phyloP scores from a whole-genome alignment of 495 filamentous ascomycete genomes.

The Tuber aestivum region DNA sequence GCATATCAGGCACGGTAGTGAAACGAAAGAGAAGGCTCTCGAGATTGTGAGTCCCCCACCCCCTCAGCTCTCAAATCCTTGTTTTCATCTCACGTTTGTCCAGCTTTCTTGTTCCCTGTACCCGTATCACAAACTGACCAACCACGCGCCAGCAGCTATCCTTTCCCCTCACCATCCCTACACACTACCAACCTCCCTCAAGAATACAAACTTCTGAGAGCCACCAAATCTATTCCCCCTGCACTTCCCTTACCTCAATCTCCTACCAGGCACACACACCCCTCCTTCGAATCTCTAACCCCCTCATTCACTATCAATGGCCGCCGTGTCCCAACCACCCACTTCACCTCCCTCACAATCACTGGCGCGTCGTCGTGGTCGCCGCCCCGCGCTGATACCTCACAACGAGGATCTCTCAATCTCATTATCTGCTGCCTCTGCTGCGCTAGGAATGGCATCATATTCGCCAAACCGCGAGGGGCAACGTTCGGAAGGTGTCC shows the following conservation, averaged over 20 bases:
- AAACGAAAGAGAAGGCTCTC: background rate
- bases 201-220: slow-evolving; percentile 4
- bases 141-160: background rate
- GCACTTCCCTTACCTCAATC: slow-evolving; percentile 10
- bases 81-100: background rate
- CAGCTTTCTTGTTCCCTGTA: background rate
- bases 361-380: slow-evolving; percentile 28
- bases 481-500: slow-evolving; percentile 17
- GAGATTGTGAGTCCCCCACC: background rate
- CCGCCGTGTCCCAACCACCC: slow-evolving; percentile 25
- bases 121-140: slow-evolving; percentile 3
- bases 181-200: slow-evolving; percentile 11
- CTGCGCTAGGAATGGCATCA: slow-evolving; percentile 33
- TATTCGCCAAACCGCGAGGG: slow-evolving; percentile 35
- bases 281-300: slow-evolving; percentile 3
- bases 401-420: slow-evolving; percentile 38
- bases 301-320: slow-evolving; percentile 16
- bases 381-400: slow-evolving; percentile 40
- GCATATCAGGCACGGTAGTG: background rate
- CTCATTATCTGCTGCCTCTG: slow-evolving; percentile 38
- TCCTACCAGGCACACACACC: slow-evolving; percentile 11
- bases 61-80: background rate
- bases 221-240: slow-evolving; percentile 13
- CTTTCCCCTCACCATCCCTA: background rate
- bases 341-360: slow-evolving; percentile 29